Conservation (phyloP, 495 filamentous ascomycete genomes). For the Thermothielavioides terrestris region DNA sequence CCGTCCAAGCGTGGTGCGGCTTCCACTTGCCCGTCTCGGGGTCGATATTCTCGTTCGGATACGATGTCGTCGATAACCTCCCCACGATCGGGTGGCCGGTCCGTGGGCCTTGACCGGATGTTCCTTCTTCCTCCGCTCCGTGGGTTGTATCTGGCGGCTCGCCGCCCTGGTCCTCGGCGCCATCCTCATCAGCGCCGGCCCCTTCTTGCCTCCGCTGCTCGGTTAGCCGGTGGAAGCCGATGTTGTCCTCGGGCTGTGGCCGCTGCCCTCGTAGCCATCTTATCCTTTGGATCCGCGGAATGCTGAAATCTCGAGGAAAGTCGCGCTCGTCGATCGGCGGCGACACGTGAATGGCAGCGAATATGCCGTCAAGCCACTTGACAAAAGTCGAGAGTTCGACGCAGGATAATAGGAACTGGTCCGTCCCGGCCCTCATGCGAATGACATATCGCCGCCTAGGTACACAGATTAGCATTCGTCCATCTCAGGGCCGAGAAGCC, state of each 20-base stretch:
- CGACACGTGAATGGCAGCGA: constrained; percentile 56
- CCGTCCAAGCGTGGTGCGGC: constrained; percentile 38
- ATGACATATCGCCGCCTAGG: constrained; percentile 48
- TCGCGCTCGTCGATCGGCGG: constrained; percentile 53
- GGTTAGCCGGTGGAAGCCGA: constrained; percentile 16
- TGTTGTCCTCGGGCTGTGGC: constrained; percentile 20
- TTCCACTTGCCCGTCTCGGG: constrained; percentile 41
- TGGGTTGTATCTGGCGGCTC: constrained; percentile 7
- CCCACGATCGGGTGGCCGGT: constrained; percentile 20
- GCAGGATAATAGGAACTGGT: constrained; percentile 55
- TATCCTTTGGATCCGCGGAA: constrained; percentile 36
- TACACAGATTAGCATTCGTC: not conserved
- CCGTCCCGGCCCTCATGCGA: constrained; percentile 52
- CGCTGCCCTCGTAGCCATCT: constrained; percentile 27
- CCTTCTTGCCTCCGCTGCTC: constrained; percentile 12
- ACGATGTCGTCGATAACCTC: constrained; percentile 25
- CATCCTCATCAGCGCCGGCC: constrained; percentile 7
- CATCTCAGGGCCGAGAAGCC: not conserved
- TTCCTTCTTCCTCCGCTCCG: not conserved
- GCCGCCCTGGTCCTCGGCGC: constrained; percentile 6
- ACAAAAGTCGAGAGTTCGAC: constrained; percentile 44
- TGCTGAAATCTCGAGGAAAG: constrained; percentile 48
- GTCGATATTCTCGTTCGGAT: constrained; percentile 29
- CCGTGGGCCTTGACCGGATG: constrained; percentile 2
- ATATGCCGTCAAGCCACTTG: constrained; percentile 52